These are phyloP conservation scores for Schwanniomyces sp. DNA, from an alignment of 805 yeast species.

Conservation along the genomic window DNA sequence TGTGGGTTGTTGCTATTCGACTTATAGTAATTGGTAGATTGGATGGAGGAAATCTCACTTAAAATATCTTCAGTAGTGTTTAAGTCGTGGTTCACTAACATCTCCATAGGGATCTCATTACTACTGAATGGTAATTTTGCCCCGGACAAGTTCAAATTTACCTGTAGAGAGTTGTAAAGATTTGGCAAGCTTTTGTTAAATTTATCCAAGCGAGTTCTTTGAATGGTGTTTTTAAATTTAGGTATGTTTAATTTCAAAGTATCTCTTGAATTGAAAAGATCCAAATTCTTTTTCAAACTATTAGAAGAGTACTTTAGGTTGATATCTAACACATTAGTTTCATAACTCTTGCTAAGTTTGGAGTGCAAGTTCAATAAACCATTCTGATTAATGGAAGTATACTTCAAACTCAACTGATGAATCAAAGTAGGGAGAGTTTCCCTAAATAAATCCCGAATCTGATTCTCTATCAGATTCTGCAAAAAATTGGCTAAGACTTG, in stretches of 20 bases:
- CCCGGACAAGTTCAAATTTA: constrained; percentile 33
- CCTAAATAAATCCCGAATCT: constrained; percentile 75
- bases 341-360: constrained; percentile 6
- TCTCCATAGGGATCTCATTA: constrained; percentile 42
- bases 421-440: constrained; percentile 82
- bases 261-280: constrained; percentile 69
- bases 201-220: constrained; percentile 51
- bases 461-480: constrained; percentile 79
- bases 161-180: constrained; percentile 35
- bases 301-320: constrained; percentile 61
- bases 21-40: constrained; percentile 38
- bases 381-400: constrained; percentile 13
- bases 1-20: constrained; percentile 13
- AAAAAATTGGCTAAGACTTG: constrained; percentile 80
- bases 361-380: constrained; percentile 12
- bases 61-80: constrained; percentile 35
- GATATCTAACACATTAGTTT: constrained; percentile 53
- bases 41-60: constrained; percentile 45
- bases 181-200: constrained; percentile 40
- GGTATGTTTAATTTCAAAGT: constrained; percentile 74
- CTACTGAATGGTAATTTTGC: constrained; percentile 10
- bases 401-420: constrained; percentile 71
- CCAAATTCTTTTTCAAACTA: constrained; percentile 31
- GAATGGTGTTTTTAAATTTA: constrained; percentile 54
- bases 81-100: constrained; percentile 28